phyloP scores from a whole-genome alignment of 2,329 filamentous ascomycete genomes.

The Neopestalotiopsis sp. region DNA sequence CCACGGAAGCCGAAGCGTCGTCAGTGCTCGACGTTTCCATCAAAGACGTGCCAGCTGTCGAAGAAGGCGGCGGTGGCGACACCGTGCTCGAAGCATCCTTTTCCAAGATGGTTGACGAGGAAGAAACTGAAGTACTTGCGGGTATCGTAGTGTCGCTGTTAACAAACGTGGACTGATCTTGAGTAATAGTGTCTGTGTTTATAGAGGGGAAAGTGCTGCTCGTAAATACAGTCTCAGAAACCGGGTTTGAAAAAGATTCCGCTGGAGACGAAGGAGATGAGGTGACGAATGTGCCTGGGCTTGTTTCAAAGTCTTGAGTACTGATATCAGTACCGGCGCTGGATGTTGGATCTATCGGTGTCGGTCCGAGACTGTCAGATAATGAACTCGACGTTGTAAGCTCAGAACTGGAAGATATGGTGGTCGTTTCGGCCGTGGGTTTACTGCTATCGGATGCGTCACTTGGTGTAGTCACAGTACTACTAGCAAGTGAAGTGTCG shows the following conservation, averaged over 20 bases:
- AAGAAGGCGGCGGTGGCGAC: background rate
- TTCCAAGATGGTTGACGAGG: background rate
- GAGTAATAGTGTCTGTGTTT: background rate
- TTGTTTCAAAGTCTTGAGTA: background rate
- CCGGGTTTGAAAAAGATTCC: background rate
- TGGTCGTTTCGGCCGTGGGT: background rate
- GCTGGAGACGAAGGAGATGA: background rate
- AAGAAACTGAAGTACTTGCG: background rate
- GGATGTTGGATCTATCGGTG: background rate
- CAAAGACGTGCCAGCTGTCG: background rate
- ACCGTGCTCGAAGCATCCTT: background rate
- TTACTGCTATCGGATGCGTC: background rate
- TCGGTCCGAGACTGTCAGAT: background rate
- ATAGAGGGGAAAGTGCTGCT: background rate
- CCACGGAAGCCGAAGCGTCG: background rate
- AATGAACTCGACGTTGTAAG: background rate
- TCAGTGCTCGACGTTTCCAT: background rate
- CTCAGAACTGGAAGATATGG: background rate
- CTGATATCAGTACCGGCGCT: background rate
- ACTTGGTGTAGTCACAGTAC: background rate
- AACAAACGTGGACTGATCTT: background rate
- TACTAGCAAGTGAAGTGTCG: background rate
- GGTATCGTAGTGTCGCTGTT: background rate
- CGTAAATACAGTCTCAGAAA: background rate
- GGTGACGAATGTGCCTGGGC: background rate